Percentiles rank a stretch among this genome's conserved stretches.
phyloP scores from a whole-genome alignment of 768 basidiomycete species.

The Favolaschia claudopus region DNA sequence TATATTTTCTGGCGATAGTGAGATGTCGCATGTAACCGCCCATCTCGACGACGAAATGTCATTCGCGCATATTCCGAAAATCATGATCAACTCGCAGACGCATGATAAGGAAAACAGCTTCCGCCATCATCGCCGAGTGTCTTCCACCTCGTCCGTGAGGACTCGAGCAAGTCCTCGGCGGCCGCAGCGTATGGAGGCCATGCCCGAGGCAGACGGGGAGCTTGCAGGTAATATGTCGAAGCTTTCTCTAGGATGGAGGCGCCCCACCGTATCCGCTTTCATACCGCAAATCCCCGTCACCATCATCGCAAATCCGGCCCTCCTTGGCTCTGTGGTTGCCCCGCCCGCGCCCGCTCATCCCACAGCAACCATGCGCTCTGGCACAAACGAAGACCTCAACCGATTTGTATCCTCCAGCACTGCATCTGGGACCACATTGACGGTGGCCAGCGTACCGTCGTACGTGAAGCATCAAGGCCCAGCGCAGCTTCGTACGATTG shows the following conservation, averaged over 20 bases:
- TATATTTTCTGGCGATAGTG: slow-evolving; percentile 72
- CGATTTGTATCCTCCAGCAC: slow-evolving; percentile 93
- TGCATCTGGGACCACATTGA: slow-evolving; percentile 76
- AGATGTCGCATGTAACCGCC: slow-evolving; percentile 52
- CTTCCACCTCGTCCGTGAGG: slow-evolving; percentile 6
- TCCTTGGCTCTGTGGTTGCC: slow-evolving; percentile 32
- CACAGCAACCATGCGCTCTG: slow-evolving; percentile 57
- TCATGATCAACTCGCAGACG: slow-evolving; percentile 9
- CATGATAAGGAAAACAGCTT: slow-evolving; percentile 27
- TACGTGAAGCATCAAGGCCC: slow-evolving; percentile 87
- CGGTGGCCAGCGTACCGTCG: slow-evolving; percentile 76
- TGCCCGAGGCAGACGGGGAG: slow-evolving; percentile 51
- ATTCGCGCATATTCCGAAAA: slow-evolving; percentile 23
- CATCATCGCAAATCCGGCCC: slow-evolving; percentile 31
- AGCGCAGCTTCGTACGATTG: slow-evolving; percentile 80
- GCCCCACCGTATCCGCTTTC: slow-evolving; percentile 31
- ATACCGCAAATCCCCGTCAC: slow-evolving; percentile 25
- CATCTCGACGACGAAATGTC: slow-evolving; percentile 41
- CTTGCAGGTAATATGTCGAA: slow-evolving; percentile 49
- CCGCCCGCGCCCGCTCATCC: slow-evolving; percentile 55
- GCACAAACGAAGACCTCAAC: slow-evolving; percentile 76
- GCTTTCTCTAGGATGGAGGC: slow-evolving; percentile 51
- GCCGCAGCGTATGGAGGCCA: slow-evolving; percentile 44
- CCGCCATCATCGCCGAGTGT: slow-evolving; percentile 24
- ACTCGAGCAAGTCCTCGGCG: slow-evolving; percentile 52